These are phyloP conservation scores for Tetrahymena malaccensis DNA, from an alignment of 73 alveolate species.

Conservation along the genomic window DNA sequence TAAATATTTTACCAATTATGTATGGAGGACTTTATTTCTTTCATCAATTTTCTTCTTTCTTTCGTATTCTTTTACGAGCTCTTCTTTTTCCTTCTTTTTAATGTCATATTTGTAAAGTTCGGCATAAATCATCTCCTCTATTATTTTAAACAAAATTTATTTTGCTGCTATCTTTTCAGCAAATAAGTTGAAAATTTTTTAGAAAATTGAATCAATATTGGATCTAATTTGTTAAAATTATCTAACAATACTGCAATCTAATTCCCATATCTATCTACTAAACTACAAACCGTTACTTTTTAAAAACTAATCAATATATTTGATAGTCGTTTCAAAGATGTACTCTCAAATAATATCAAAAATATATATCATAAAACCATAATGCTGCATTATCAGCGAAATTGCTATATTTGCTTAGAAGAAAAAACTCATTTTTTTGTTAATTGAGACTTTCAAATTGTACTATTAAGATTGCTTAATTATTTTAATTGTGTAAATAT, in stretches of 20 bases:
- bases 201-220: neutral
- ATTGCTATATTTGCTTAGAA: too few relatives aligned
- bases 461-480: neutral
- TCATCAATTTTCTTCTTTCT: constrained; percentile 13
- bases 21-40: constrained; percentile 15
- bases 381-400: too few relatives aligned
- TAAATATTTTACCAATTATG: neutral
- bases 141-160: neutral
- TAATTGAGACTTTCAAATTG: neutral
- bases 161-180: neutral
- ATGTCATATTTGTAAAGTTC: constrained; percentile 28
- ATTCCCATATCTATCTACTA: neutral
- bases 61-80: constrained; percentile 2
- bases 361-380: too few relatives aligned
- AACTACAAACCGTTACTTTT: neutral
- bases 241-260: neutral
- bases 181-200: neutral
- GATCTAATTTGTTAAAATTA: too few relatives aligned
- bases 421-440: too few relatives aligned
- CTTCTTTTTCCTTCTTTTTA: constrained; percentile 13
- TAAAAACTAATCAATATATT: too few relatives aligned
- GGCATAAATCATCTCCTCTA: constrained; percentile 43
- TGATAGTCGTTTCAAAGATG: too few relatives aligned
- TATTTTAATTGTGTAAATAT: neutral
- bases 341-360: too few relatives aligned